Evolutionary conservation across 192 early-diverging fungal species (phyloP), one percentile per base, ranked within the genome.

Genomic region (Gigaspora rosea): DNA sequence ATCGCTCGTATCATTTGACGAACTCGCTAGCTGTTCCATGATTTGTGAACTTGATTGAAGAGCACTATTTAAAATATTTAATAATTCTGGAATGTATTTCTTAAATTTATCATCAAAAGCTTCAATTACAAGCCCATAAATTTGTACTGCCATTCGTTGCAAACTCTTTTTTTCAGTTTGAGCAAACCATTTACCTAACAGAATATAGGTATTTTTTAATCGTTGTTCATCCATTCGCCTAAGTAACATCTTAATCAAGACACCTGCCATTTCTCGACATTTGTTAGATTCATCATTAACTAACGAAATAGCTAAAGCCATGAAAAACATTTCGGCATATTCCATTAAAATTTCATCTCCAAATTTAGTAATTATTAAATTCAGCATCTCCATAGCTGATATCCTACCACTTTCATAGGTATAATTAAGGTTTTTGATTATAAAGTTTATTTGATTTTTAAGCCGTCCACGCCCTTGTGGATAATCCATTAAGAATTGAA

Each of bases 401-500:
- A 89, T 85, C 15, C 97, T 91, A 47, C 98, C 98, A 78, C 88
- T 94, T 82, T 99, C 96, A 85, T 92, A 92, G 59, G 90, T 91
- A 78, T 98, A 99, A 58, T 89, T 85, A 54, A 97, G 86, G 82
- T 99, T 98, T 79, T 95, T 92, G 65, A 95, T 85, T 71, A 98
- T 81, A 80, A 95, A 97, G 72, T 85, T 88, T 87, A 98, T 93
- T 75, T 94, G 92, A 77, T 92, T 95, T 71, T 86, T 83, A 27
- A 99, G 82, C 63, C 95, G 87, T 3, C 85, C 85, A 54, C 89
- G 86, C 51, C 96, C 95, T 80, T 97, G 92, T 50, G 98, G 98
- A 82, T 98, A 99, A 76, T 97, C 93, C 80, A 98, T 85, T 72
- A 99, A 83, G 86, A 99, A 99, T 73, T 94, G 92, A 74, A 96